These are phyloP conservation scores for Lipomyces sp. DNA, from an alignment of 805 yeast species.

Conservation along the genomic window DNA sequence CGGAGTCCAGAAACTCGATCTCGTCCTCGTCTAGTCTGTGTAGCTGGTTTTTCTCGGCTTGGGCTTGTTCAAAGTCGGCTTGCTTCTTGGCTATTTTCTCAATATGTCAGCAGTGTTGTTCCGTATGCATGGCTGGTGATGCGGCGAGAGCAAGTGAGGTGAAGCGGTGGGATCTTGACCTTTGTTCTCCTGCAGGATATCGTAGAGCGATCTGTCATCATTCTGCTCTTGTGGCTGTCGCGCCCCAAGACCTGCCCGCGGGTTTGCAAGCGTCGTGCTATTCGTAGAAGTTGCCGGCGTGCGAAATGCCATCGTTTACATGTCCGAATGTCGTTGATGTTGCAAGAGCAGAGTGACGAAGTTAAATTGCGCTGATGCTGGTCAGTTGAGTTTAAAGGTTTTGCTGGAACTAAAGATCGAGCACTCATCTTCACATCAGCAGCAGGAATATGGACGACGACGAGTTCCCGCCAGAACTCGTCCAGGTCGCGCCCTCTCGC, in stretches of 20 bases:
- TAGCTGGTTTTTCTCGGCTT: slow-evolving; percentile 15
- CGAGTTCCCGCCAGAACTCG: slow-evolving; percentile 10
- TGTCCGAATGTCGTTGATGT: too few relatives aligned
- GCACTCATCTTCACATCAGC: too few relatives aligned
- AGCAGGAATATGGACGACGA: too few relatives aligned
- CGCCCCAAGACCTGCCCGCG: slow-evolving; percentile 10
- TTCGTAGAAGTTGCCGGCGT: slow-evolving; percentile 9
- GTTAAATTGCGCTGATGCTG: neutral
- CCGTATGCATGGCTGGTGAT: neutral
- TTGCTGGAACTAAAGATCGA: too few relatives aligned
- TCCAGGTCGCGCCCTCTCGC: neutral
- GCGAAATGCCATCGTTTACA: too few relatives aligned
- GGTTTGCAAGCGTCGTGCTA: slow-evolving; percentile 1
- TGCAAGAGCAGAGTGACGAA: too few relatives aligned
- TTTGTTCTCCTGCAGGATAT: slow-evolving; percentile 24
- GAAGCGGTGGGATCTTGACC: slow-evolving; percentile 1
- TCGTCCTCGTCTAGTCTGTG: slow-evolving; percentile 26
- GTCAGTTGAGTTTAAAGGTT: neutral
- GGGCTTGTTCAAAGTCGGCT: slow-evolving; percentile 18
- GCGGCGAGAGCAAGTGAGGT: neutral
- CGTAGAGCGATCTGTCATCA: slow-evolving; percentile 22
- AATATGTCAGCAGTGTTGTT: neutral
- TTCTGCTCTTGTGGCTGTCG: slow-evolving; percentile 1
- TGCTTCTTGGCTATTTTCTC: slow-evolving; percentile 21
- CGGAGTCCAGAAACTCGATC: slow-evolving; percentile 16